Conservation (phyloP, 2,329 filamentous ascomycete genomes). For the Volutella citrinella region DNA sequence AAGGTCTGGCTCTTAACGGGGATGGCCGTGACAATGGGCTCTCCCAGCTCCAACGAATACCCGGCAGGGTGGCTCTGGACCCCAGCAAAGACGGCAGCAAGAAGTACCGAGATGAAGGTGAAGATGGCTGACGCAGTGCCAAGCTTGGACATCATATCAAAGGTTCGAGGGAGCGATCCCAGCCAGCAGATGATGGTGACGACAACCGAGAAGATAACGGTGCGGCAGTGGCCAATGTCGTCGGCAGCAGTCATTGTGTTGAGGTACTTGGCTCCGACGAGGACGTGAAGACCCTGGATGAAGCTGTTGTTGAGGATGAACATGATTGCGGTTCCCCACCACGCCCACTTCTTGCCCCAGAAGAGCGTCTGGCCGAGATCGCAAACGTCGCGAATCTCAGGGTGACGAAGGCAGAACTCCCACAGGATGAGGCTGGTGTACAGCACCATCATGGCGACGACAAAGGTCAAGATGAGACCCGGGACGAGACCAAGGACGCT, state of each 20-base stretch:
- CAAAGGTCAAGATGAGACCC: constrained; percentile 74
- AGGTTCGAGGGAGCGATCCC: constrained; percentile 81
- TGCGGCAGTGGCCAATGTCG: constrained; percentile 63
- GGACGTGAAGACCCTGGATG: constrained; percentile 78
- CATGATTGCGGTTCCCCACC: constrained; percentile 73
- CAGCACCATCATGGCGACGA: constrained; percentile 74
- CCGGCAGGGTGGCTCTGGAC: constrained; percentile 71
- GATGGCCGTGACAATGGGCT: constrained; percentile 65
- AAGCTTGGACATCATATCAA: constrained; percentile 73
- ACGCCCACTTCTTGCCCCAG: constrained; percentile 74
- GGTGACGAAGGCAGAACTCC: constrained; percentile 89
- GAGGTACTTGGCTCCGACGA: constrained; percentile 81
- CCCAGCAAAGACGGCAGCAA: constrained; percentile 79
- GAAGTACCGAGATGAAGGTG: constrained; percentile 83
- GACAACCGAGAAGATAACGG: constrained; percentile 75
- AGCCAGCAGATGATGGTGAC: constrained; percentile 73
- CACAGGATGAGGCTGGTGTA: constrained; percentile 67
- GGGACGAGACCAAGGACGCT: constrained; percentile 83
- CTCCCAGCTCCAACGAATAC: constrained; percentile 57
- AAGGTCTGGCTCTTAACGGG: constrained; percentile 73
- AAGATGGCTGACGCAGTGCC: constrained; percentile 79
- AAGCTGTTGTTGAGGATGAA: constrained; percentile 94
- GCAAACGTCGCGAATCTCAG: constrained; percentile 87
- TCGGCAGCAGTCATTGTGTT: constrained; percentile 79
- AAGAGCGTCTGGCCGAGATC: constrained; percentile 96